phyloP scores from a whole-genome alignment of 495 filamentous ascomycete genomes.

The Astrothelium subdiscretum region DNA sequence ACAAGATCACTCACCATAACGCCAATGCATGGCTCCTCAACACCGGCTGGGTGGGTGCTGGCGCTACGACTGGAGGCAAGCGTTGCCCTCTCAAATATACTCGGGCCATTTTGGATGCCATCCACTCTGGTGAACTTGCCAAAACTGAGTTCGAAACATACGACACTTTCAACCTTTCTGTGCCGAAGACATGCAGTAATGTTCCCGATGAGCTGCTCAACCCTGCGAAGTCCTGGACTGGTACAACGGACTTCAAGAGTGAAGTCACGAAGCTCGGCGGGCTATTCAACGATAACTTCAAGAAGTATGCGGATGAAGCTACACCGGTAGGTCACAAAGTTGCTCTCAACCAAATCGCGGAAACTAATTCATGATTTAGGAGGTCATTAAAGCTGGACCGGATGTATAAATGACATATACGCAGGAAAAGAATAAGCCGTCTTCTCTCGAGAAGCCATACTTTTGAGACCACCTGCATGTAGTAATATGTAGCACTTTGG shows the following conservation, averaged over 20 bases:
- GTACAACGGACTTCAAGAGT: slow-evolving; percentile 60
- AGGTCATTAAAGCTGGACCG: slow-evolving; percentile 64
- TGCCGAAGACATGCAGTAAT: slow-evolving; percentile 73
- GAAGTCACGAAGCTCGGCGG: slow-evolving; percentile 81
- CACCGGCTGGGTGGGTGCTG: slow-evolving; percentile 97
- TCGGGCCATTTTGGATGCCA: slow-evolving; percentile 92
- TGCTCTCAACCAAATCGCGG: not conserved
- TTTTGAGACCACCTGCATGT: not conserved
- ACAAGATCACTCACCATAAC: slow-evolving; percentile 92
- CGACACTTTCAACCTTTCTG: slow-evolving; percentile 89
- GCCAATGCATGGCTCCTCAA: slow-evolving; percentile 98
- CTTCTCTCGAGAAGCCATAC: not conserved
- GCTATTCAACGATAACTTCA: slow-evolving; percentile 93
- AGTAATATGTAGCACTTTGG: not conserved
- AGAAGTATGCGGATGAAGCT: slow-evolving; percentile 82
- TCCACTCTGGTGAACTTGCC: slow-evolving; percentile 90
- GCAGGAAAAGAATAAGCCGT: not conserved
- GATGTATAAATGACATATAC: slow-evolving; percentile 12
- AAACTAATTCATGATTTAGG: slow-evolving; percentile 24
- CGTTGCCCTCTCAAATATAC: slow-evolving; percentile 99
- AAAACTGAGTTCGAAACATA: slow-evolving; percentile 89
- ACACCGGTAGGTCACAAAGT: slow-evolving; percentile 32
- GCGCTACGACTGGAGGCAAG: slow-evolving; percentile 88
- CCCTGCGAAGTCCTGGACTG: slow-evolving; percentile 85
- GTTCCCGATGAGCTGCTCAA: slow-evolving; percentile 89